A percentile compares a stretch with the other conserved stretches of the same genome.
Conservation (phyloP, 352 stramenopile genomes). For the Phytophthora uliginosa region DNA sequence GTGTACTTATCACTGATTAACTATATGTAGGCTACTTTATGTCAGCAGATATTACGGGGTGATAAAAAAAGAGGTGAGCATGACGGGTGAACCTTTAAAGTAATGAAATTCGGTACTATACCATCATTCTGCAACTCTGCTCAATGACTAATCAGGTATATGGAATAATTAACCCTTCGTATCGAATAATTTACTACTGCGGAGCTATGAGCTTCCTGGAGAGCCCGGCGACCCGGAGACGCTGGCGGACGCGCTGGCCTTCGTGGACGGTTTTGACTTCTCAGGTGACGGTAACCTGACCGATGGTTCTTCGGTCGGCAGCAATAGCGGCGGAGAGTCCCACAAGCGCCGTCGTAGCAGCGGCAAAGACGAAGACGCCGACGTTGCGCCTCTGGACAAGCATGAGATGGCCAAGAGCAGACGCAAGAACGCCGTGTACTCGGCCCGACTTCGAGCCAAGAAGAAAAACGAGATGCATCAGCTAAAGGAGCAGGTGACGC, state of each 20-base stretch:
- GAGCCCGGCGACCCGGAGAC: slow-evolving; percentile 14
- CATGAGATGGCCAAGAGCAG: slow-evolving; percentile 19
- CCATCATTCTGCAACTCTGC: not conserved
- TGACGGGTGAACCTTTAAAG: too few species aligned
- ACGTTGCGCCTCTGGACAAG: slow-evolving; percentile 5
- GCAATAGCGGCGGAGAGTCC: slow-evolving; percentile 8
- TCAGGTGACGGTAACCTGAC: not conserved
- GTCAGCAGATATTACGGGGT: too few species aligned
- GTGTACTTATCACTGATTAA: too few species aligned
- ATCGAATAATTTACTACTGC: not conserved
- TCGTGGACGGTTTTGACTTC: slow-evolving; percentile 37
- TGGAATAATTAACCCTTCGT: too few species aligned
- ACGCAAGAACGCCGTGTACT: slow-evolving; percentile 32
- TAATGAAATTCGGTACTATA: not conserved
- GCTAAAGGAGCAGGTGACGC: slow-evolving; percentile 26
- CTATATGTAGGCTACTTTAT: too few species aligned
- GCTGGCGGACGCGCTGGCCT: slow-evolving; percentile 37
- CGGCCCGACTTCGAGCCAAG: slow-evolving; percentile 29
- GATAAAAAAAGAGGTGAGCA: too few species aligned
- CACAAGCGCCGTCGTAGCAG: slow-evolving; percentile 17
- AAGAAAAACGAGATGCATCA: slow-evolving; percentile 35
- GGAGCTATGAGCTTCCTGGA: slow-evolving; percentile 12
- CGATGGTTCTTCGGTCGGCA: slow-evolving; percentile 10
- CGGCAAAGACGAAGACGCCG: not conserved
- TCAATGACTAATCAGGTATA: not conserved